A percentile compares a stretch with the other conserved stretches of the same genome.
phyloP scores from a whole-genome alignment of 1,139 yeast species.

The Diutina mesorugosa region DNA sequence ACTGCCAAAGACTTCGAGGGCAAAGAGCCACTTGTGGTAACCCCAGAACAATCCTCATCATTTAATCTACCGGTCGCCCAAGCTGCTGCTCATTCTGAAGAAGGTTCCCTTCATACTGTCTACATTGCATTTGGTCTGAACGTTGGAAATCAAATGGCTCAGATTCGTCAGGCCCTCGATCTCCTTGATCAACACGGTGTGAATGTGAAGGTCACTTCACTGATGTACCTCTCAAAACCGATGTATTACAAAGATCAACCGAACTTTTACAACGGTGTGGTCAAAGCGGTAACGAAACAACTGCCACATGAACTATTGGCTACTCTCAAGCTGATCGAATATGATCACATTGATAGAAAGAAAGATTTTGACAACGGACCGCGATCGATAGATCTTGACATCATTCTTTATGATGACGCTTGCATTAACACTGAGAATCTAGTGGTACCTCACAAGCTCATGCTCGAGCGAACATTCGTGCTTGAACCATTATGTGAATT shows the following conservation, averaged over 20 bases:
- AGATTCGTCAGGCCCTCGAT: slow-evolving; percentile 46
- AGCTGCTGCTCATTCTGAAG: slow-evolving; percentile 3
- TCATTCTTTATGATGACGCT: slow-evolving; percentile 54
- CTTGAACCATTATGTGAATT: slow-evolving; percentile 80
- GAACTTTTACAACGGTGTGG: slow-evolving; percentile 74
- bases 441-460: slow-evolving; percentile 72
- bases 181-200: slow-evolving; percentile 30
- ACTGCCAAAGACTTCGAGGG: slow-evolving; percentile 19
- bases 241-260: slow-evolving; percentile 81
- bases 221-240: slow-evolving; percentile 80
- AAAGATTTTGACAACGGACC: slow-evolving; percentile 87
- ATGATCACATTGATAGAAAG: slow-evolving; percentile 53
- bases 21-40: slow-evolving; percentile 5
- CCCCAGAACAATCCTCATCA: slow-evolving; percentile 2
- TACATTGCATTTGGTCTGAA: slow-evolving; percentile 88
- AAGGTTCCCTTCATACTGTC: slow-evolving; percentile 33
- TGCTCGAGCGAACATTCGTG: slow-evolving; percentile 86
- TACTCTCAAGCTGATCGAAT: slow-evolving; percentile 65
- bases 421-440: slow-evolving; percentile 44
- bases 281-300: slow-evolving; percentile 35
- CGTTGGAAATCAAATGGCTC: slow-evolving; percentile 54
- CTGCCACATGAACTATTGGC: slow-evolving; percentile 53
- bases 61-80: slow-evolving; percentile 26
- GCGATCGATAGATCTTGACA: slow-evolving; percentile 79
- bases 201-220: slow-evolving; percentile 48